These are phyloP conservation scores for Chlamydomonas incerta DNA, from an alignment of 139 green algal genomes.

Conservation along the genomic window DNA sequence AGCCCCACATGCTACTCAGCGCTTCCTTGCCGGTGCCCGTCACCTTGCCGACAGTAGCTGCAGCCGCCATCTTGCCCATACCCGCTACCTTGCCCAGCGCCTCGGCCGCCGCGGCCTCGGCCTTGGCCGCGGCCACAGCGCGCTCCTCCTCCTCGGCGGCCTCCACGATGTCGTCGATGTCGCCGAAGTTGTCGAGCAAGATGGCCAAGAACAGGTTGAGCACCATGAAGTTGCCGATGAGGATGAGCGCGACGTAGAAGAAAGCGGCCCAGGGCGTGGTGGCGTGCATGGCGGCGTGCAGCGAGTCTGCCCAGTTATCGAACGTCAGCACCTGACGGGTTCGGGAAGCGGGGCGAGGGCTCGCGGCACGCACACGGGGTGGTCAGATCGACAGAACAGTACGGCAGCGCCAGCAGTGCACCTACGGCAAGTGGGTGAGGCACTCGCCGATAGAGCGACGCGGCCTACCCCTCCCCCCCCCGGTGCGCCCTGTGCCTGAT, in stretches of 20 bases:
- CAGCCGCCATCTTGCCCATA: too few relatives aligned
- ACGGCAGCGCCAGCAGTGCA: too few relatives aligned
- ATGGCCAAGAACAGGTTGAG: slow-evolving; percentile 90
- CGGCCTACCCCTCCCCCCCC: too few relatives aligned
- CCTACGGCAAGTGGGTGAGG: too few relatives aligned
- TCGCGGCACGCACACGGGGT: too few relatives aligned
- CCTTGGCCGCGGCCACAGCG: neutral
- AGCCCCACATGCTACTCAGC: too few relatives aligned
- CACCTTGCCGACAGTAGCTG: too few relatives aligned
- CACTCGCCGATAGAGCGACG: too few relatives aligned
- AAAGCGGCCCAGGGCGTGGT: slow-evolving; percentile 39
- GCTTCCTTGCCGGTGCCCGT: too few relatives aligned
- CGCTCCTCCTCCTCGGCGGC: neutral
- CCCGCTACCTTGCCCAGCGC: too few relatives aligned
- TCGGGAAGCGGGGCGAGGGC: neutral
- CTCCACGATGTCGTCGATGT: neutral
- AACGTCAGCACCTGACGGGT: slow-evolving; percentile 10
- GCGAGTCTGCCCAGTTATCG: slow-evolving; percentile 39
- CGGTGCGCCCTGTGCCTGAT: too few relatives aligned
- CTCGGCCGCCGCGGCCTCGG: neutral
- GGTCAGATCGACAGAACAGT: too few relatives aligned
- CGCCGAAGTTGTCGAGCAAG: slow-evolving; percentile 68
- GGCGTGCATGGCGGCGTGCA: slow-evolving; percentile 32
- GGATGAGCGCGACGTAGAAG: slow-evolving; percentile 66
- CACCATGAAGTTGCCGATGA: slow-evolving; percentile 80